Base-by-base conservation (phyloP, 495 filamentous ascomycete species). In the Penicillium riverlandense region DNA sequence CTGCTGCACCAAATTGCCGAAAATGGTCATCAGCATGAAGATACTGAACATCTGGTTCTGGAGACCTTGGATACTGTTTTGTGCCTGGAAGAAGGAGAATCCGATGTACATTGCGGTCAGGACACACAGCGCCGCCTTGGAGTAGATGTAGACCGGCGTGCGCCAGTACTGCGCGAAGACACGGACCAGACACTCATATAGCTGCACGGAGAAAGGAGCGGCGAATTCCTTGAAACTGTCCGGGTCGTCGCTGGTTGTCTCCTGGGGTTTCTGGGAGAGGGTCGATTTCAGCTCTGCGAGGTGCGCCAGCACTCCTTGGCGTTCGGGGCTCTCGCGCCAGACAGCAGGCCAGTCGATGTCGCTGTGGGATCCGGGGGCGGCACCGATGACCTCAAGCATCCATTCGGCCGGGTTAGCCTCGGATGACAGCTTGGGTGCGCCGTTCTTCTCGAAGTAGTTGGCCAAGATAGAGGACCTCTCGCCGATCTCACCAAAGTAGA, bases 361-460 rank as follows among this genome's bases (percentile, higher is more conserved):
- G 44, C 79, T 85, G 48, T 75, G 60, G 11, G 80, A 80, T 42
- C 87, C 88, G n/a, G 90, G 90, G 1, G 90, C 90, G 22, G 88
- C 89, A 48, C 90, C 91, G 55, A 91, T 95, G 38, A 88, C 83
- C 57, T 95, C 89, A 31, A 97, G 72, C 87, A 97, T 96, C 86
- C 87, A 95, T 66, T 97, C 91, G 13, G 91, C 91, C 27, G 89
- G 89, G 48, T 77, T 96, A n/a, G 87, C 85, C 11, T 85, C 82
- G 57, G 56, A 8, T 76, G 86, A 66, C 76, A 96, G 50, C 53
- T 79, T 71, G 13, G 73, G 66, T 4, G 84, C 86, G 37, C 90
- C 84, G 55, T 90, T 84, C 38, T 73, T 70, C 64, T 92, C 85
- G 51, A 96, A 96, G 65, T 95, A 95, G 49, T 62, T 75, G 1